Evolutionary conservation across 2,329 filamentous ascomycete genomes (phyloP), one percentile per base, ranked within the genome.

Genomic region (Phialophora chinensis): DNA sequence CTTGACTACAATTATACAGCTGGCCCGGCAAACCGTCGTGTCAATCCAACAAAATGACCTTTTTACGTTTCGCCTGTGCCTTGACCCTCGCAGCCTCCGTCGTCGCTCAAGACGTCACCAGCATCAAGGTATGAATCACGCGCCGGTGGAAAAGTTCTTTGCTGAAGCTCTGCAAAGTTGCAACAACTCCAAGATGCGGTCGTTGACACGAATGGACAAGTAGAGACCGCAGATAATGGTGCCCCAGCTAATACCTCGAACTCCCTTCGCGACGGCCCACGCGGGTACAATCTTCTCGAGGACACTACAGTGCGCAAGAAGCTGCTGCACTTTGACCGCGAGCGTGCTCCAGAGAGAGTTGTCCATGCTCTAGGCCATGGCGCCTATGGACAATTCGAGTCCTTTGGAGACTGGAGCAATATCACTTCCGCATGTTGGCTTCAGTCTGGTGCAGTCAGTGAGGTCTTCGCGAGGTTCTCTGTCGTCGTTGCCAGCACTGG

Each of bases 271-370:
- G 88, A 85, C n/a, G 90, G 90, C 2, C 82, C 85, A 7, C 82
- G 89, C 53, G 90, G 90, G 1, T 85, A 90, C 1, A 89, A 88
- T 0, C 79, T 92, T 23, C 79, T 92, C 0, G 90, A 92, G 73
- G 90, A 92, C 74, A 91, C 90, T 59, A 87, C 90, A 69, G 88
- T 90, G 74, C 84, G 89, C 35, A 88, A 92, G 73, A 91, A 90
- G 79, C 76, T 88, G 0, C 81, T 86, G 2, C 86, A 88, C 71
- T 88, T 88, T 71, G 82, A 85, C 67, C 81, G 86, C 5, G 86
- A 88, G 75, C 79, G 86, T 23, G 88, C 88, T n/a, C 86, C 86
- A 0, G 86, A 88, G 73, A 77, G 86, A 73, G 80, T 87, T 1
- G 86, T 88, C 2, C 86, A 88, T 68, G 86, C 86, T 17, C 86